These are phyloP conservation scores for Mortierella sp. DNA, from an alignment of 371 early-diverging fungal species.

Conservation along the genomic window DNA sequence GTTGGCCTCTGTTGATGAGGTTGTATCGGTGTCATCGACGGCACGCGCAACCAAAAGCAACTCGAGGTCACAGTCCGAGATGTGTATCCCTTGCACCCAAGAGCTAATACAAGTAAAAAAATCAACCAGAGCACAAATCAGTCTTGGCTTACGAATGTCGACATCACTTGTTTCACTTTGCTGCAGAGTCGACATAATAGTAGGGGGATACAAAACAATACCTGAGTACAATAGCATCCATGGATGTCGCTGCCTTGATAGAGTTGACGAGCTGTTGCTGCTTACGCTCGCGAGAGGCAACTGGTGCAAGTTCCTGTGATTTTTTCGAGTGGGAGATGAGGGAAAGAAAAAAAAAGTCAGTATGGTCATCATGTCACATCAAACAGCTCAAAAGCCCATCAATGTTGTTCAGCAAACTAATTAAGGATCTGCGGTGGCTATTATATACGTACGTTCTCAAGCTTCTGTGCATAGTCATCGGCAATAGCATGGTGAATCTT, in stretches of 20 bases:
- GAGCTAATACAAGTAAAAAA: not conserved
- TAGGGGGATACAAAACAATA: not conserved
- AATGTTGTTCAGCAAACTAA: no score
- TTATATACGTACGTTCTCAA: not conserved
- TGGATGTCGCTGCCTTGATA: not conserved
- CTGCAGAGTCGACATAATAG: not conserved
- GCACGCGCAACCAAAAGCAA: not conserved
- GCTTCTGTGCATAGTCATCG: not conserved
- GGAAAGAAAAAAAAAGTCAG: not conserved
- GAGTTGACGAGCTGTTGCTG: not conserved
- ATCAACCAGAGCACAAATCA: no score
- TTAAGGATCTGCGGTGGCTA: no score
- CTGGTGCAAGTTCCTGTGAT: not conserved
- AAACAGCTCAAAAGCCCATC: not conserved
- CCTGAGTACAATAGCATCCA: not conserved
- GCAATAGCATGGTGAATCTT: not conserved
- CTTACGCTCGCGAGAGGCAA: not conserved
- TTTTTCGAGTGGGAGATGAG: not conserved
- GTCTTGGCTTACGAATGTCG: no score
- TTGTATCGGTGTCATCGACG: not conserved
- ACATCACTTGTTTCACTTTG: not conserved
- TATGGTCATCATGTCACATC: not conserved
- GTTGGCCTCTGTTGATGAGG: not conserved
- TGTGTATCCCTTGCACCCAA: not conserved
- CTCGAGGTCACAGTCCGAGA: slow-evolving; percentile 5